phyloP scores from a whole-genome alignment of 768 basidiomycete genomes.

The Russula earlei region DNA sequence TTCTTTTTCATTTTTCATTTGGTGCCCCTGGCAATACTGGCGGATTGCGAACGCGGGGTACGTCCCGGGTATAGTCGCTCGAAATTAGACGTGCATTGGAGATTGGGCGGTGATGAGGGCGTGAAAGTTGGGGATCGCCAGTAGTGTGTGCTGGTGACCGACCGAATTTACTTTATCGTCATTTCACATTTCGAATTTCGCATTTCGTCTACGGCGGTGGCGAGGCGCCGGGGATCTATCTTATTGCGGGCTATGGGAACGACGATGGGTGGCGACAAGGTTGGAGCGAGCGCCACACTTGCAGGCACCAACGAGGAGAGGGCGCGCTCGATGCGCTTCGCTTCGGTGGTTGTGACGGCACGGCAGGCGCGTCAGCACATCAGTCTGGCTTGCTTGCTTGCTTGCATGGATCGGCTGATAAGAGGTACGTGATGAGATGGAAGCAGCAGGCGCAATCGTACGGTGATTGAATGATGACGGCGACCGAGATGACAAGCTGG shows the following conservation, averaged over 20 bases:
- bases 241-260: too few relatives aligned
- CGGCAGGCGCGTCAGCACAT: neutral
- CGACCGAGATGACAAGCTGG: too few relatives aligned
- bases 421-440: conserved; percentile 2
- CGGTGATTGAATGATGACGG: too few relatives aligned
- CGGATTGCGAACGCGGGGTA: neutral
- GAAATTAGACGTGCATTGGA: neutral
- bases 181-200: too few relatives aligned
- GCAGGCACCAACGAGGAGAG: neutral
- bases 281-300: too few relatives aligned
- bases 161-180: too few relatives aligned
- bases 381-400: too few relatives aligned
- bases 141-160: neutral
- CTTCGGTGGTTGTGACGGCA: too few relatives aligned
- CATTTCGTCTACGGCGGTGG: too few relatives aligned
- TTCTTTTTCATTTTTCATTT: neutral
- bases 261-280: neutral
- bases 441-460: neutral
- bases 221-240: too few relatives aligned
- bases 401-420: conserved; percentile 1
- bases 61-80: neutral
- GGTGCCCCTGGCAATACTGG: neutral
- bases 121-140: neutral
- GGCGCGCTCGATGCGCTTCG: neutral
- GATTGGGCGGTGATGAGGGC: neutral